A percentile compares a stretch with the other conserved stretches of the same genome.
phyloP scores from a whole-genome alignment of 2,329 filamentous ascomycete genomes.

The Colletotrichum coccodes region DNA sequence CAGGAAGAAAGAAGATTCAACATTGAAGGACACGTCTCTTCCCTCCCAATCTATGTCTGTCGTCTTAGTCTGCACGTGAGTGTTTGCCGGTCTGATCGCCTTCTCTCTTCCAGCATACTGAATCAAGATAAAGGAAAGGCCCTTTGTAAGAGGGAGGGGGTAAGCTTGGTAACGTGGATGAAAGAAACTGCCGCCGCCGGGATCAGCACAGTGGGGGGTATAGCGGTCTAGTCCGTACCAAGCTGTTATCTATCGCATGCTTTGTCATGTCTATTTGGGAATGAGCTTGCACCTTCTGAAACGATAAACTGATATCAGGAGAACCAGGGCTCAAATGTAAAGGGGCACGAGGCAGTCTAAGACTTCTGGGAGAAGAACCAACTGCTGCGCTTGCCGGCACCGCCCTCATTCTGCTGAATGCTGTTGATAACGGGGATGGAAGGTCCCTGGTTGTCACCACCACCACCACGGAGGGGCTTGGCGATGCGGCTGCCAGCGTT shows the following conservation, averaged over 20 bases:
- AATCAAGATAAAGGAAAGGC: slow-evolving; percentile 20
- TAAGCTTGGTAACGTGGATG: background rate
- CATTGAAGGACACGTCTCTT: background rate
- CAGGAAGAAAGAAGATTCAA: slow-evolving; percentile 13
- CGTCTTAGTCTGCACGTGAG: slow-evolving; percentile 7
- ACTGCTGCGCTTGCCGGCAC: slow-evolving; percentile 72
- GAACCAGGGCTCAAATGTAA: background rate
- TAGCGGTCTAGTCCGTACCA: slow-evolving; percentile 26
- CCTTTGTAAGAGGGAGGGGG: background rate
- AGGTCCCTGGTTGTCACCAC: slow-evolving; percentile 55
- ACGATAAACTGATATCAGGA: background rate
- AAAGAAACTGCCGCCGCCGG: slow-evolving; percentile 11
- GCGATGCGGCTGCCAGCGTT: slow-evolving; percentile 73
- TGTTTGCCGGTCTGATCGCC: slow-evolving; percentile 10
- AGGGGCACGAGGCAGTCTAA: slow-evolving; percentile 37
- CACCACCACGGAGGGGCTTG: slow-evolving; percentile 74
- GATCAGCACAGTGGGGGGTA: slow-evolving; percentile 24
- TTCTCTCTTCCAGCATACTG: slow-evolving; percentile 20
- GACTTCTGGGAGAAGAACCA: slow-evolving; percentile 77
- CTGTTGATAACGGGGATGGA: slow-evolving; percentile 66
- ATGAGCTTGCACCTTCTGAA: background rate
- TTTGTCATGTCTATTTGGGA: slow-evolving; percentile 11
- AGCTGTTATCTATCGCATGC: slow-evolving; percentile 22
- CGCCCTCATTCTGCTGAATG: slow-evolving; percentile 67
- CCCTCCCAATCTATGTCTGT: background rate